Base-by-base conservation (phyloP, 1,139 yeast species). In the Neolecta irregularis region DNA sequence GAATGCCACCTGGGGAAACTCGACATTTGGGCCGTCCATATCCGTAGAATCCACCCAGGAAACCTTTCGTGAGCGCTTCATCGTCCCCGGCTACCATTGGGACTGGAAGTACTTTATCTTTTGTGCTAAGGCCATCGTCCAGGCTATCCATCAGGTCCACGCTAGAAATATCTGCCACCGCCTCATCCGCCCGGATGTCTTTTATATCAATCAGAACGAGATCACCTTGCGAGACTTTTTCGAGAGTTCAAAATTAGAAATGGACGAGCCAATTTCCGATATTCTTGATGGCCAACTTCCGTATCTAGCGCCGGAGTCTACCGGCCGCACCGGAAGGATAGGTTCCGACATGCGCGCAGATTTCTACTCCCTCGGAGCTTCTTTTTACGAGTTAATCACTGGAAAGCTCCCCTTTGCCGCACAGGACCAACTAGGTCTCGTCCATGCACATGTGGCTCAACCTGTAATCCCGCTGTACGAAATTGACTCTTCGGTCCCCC, bases 301-400 rank as follows among this genome's bases (percentile, higher is more conserved):
- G 7, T 35, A 28, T 25, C 31, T 35, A 29, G 31, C 38, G 2
- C 38, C 38, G 5, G 38, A 35, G 16, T 32, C 35, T 9, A 25
- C 36, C 11, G 38, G 38, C 9, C 35, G 38, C 11, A 35, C 32
- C 23, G 32, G 32, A 18, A 28, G 38, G 6, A 28, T 32, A 16
- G 34, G n/a, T n/a, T n/a, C 28, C n/a, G 38, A 35, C 26, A 31
- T 22, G 11, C 35, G 38, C 26, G 32, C 35, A 19, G 38, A 35
- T 20, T 35, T 35, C 16, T 35, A 35, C 23, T 35, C 38, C n/a
- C 13, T 35, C 6, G 38, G 38, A 2, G 32, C 28, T 7, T 20
- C 31, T 12, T 35, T 35, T 24, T 35, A 31, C 23, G 23, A 22
- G 13, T n/a, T 35, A 5, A 28, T 35, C 11, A 35, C 38, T 6